Evolutionary conservation across 176 grass and related monocot species (phyloP), one percentile per base, ranked within the genome.

Genomic region (Zoysia japonica): DNA sequence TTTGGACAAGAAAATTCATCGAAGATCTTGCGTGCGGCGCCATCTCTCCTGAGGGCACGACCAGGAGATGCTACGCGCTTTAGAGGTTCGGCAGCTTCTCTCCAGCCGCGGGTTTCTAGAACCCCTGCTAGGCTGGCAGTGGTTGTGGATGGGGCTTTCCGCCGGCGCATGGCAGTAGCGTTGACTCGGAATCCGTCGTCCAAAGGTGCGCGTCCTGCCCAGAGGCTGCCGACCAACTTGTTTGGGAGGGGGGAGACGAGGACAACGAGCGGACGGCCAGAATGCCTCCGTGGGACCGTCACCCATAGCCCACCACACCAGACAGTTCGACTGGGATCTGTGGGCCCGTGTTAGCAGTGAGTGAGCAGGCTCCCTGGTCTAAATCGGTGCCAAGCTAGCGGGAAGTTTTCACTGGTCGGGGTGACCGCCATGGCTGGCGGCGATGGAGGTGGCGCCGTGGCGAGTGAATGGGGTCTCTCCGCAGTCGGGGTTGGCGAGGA

Each of bases 11-110:
- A 28, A 54, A 75, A 74, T 69, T 3, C 62, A 20, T 63, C 75
- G 38, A 74, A 79, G 75, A 84, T 15, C 20, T 88, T 79, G 80
- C 62, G 75, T 79, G 81, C 86, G 38, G 5, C 15, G 38, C 5
- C 71, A 47, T 61, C 28, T 3, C 60, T 44, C 43, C 38, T 6
- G 12, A 38, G n/a, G 15, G 46, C 47, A 13, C 56, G 0, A 37
- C 10, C 36, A 0, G 5, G 3, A 0, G 4, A 2, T 59, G 4
- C 13, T 9, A 57, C 63, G 0, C 60, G 75, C 15, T 20, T 7
- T 6, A 2, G 40, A 36, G 72, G 37, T 0, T 74, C 16, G 61
- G 35, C 44, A 7, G 20, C 51, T 68, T 35, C 17, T 59, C 46
- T 40, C 17, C 50, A 1, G 35, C 43, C 42, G 61, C 50, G 1